Conservation (phyloP, 139 green algal genomes). For the Dunaliella primolecta region DNA sequence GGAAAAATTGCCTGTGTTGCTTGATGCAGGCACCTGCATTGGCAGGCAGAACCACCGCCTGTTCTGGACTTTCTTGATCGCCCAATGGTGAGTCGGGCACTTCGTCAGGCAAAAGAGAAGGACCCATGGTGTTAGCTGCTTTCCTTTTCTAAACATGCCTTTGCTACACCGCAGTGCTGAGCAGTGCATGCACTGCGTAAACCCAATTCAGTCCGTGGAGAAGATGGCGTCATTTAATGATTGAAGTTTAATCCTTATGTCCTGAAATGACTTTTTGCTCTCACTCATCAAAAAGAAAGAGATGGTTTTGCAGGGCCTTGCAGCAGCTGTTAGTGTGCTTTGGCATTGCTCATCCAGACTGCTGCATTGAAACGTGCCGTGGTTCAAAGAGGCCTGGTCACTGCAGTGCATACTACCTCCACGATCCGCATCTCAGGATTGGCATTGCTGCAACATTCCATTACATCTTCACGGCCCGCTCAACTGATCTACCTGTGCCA, state of each 20-base stretch:
- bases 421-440: background rate
- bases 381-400: background rate
- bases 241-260: background rate
- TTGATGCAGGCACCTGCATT: conserved; percentile 4
- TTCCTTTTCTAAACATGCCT: background rate
- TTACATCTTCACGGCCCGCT: background rate
- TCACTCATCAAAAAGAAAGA: too few relatives aligned
- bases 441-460: background rate
- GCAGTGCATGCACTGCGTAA: too few relatives aligned
- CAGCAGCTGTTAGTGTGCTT: background rate
- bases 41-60: background rate
- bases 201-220: background rate
- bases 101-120: background rate
- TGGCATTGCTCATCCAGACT: background rate
- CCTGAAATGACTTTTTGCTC: too few relatives aligned
- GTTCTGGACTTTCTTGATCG: background rate
- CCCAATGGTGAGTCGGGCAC: background rate
- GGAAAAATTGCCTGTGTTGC: background rate
- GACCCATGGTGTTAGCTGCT: background rate
- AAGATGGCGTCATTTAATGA: background rate
- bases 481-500: background rate
- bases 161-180: too few relatives aligned
- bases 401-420: background rate
- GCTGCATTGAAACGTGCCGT: background rate
- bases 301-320: too few relatives aligned